A percentile compares a stretch with the other conserved stretches of the same genome.
Conservation (phyloP, 1,284 basidiomycete genomes). For the Marasmius fiardii region DNA sequence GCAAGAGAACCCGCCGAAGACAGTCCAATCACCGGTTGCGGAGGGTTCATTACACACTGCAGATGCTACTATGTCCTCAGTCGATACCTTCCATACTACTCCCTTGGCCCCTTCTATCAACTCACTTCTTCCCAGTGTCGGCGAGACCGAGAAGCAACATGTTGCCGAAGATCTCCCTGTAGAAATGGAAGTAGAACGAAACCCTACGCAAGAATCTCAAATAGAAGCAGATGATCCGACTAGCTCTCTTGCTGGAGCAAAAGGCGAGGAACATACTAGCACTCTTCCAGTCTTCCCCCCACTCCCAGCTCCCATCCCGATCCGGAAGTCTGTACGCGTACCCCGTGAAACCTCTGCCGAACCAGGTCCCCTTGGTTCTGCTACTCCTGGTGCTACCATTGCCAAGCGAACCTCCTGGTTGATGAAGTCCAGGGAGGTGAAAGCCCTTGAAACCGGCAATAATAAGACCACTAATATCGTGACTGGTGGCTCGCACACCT, state of each 20-base stretch:
- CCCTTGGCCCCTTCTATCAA: conserved; percentile 29
- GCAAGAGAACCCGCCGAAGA: neutral
- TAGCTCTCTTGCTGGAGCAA: neutral
- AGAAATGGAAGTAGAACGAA: neutral
- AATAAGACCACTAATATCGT: conserved; percentile 35
- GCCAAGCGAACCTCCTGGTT: conserved; percentile 77
- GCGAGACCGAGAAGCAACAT: neutral
- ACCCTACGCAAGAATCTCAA: neutral
- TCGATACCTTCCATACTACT: conserved; percentile 35
- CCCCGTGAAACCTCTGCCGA: conserved; percentile 41
- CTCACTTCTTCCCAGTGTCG: conserved; percentile 2
- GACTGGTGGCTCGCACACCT: neutral
- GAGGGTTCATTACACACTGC: neutral
- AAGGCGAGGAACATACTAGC: conserved; percentile 7
- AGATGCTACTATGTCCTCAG: conserved; percentile 14
- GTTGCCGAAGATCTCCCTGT: too few species aligned
- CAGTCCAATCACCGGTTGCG: neutral
- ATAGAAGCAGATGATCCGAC: neutral
- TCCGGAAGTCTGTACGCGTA: conserved; percentile 62
- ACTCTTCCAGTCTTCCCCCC: conserved; percentile 37
- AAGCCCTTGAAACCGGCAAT: conserved; percentile 55
- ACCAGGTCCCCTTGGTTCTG: conserved; percentile 26
- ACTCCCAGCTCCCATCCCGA: conserved; percentile 61
- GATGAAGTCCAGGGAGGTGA: conserved; percentile 70
- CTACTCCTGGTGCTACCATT: conserved; percentile 41